Base-by-base conservation (phyloP, 2,329 filamentous ascomycete genomes). In the Fusarium poae region DNA sequence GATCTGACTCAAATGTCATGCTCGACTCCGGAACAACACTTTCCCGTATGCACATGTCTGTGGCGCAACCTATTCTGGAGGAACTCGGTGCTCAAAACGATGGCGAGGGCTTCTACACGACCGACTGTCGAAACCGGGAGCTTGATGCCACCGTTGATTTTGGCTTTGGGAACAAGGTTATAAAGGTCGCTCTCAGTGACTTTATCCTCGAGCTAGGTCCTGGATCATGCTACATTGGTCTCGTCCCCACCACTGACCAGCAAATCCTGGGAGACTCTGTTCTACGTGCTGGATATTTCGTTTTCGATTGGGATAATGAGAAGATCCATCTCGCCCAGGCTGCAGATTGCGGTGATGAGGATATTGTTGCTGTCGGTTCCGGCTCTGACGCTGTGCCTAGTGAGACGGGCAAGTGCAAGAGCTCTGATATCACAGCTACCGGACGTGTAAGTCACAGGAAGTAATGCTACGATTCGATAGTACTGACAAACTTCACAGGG, bases 11-110 rank as follows among this genome's bases (percentile, higher is more conserved):
- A 12, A 80, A 79, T 48, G 81, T 84, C 23, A 79, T 85, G 73
- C 78, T 88, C 52, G 86, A 88, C 76, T 84, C 82, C 4, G 86
- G 86, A 52, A 83, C 84, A 2, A 86, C 85, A 1, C 74, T 87
- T 15, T 81, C 78, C 5, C 79, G 82, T 21, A 79, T 88, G 37
- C 84, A 84, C 20, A 67, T 77, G 12, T 42, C 74, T 3, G 74
- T 85, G 10, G 82, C 83, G n/a, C 60, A 70, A 7, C 79, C 79
- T 3, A 78, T 88, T 5, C 79, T 83, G 2, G 66, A 77, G 5
- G 76, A 77, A n/a, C 81, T 88, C 32, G 77, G 78, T 12, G 83
- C 81, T 0, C 35, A 72, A 30, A 75, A 79, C 20, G 79, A 82
- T 52, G 76, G 77, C 10, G 70, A 79, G 11, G 83, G 83, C 29